phyloP scores from a whole-genome alignment of 805 yeast species.

The Metschnikowia reukaufii region DNA sequence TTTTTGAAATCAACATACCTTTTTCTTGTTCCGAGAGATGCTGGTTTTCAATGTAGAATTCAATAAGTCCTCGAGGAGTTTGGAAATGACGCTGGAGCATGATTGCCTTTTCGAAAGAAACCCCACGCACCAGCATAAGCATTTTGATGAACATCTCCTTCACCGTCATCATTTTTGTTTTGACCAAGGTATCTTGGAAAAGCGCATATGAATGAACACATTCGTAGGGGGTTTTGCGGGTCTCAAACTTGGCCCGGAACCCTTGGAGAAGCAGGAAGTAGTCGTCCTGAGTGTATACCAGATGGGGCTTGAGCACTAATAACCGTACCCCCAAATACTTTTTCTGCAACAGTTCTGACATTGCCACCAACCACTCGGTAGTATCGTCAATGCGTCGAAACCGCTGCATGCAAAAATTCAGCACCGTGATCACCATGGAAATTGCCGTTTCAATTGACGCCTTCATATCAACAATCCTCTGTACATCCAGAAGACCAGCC shows the following conservation, averaged over 20 bases:
- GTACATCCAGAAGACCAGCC: slow-evolving; percentile 46
- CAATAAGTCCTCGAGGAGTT: slow-evolving; percentile 65
- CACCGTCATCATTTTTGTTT: slow-evolving; percentile 67
- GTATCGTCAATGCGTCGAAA: slow-evolving; percentile 77
- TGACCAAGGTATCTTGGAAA: slow-evolving; percentile 69
- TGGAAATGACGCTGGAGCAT: slow-evolving; percentile 68
- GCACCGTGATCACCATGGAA: slow-evolving; percentile 63
- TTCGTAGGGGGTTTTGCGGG: slow-evolving; percentile 26
- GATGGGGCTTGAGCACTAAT: slow-evolving; percentile 52
- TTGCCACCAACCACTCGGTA: slow-evolving; percentile 52
- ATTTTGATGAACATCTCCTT: slow-evolving; percentile 72
- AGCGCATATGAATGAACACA: slow-evolving; percentile 36
- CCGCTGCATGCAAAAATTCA: slow-evolving; percentile 64
- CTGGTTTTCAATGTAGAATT: slow-evolving; percentile 40
- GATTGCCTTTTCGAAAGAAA: slow-evolving; percentile 81
- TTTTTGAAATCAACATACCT: slow-evolving; percentile 27
- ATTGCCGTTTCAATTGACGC: slow-evolving; percentile 77
- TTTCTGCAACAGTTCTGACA: slow-evolving; percentile 46
- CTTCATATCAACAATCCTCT: slow-evolving; percentile 40
- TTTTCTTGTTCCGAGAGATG: slow-evolving; percentile 22
- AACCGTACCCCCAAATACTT: slow-evolving; percentile 40
- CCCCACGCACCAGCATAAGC: slow-evolving; percentile 78
- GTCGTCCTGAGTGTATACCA: slow-evolving; percentile 50
- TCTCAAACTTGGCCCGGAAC: slow-evolving; percentile 49
- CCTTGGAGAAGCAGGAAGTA: slow-evolving; percentile 41